Evolutionary conservation across 2,329 filamentous ascomycete genomes (phyloP).

Genomic region (Leptographium lundbergii): DNA sequence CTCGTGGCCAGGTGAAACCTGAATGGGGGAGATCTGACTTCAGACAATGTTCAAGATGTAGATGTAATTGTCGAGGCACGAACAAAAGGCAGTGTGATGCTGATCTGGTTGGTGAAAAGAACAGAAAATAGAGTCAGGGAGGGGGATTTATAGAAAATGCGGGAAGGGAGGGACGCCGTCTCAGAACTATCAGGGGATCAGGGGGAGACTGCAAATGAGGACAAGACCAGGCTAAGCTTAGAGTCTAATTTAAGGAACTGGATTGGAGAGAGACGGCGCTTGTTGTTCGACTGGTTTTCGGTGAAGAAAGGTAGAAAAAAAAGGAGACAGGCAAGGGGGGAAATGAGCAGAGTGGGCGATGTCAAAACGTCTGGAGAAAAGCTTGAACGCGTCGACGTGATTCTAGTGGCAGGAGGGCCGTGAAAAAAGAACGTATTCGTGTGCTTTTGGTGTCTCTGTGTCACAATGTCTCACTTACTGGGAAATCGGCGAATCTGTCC

Average conservation of each 20-base stretch:
- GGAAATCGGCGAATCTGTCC: neutral
- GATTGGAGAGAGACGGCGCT: constrained; percentile 2
- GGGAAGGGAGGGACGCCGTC: neutral
- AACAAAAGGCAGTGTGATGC: neutral
- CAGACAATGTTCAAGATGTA: neutral
- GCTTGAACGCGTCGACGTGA: neutral
- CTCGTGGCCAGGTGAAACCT: neutral
- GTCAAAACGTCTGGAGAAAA: neutral
- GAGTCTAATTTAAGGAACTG: constrained; percentile 8
- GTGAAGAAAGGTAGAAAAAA: neutral
- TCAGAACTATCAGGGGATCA: neutral
- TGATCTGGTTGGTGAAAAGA: neutral
- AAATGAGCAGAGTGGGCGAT: neutral
- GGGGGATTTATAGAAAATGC: neutral
- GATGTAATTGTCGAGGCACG: neutral
- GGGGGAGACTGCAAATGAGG: neutral
- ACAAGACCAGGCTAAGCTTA: neutral
- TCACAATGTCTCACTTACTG: neutral
- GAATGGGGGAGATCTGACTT: neutral
- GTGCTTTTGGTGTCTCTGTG: neutral
- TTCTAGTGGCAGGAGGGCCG: neutral
- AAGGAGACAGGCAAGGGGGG: neutral
- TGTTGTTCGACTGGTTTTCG: constrained; percentile 4
- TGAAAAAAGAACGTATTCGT: neutral
- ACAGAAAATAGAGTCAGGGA: neutral